phyloP scores from a whole-genome alignment of 768 basidiomycete species.

The Podaxis carcinomalis region DNA sequence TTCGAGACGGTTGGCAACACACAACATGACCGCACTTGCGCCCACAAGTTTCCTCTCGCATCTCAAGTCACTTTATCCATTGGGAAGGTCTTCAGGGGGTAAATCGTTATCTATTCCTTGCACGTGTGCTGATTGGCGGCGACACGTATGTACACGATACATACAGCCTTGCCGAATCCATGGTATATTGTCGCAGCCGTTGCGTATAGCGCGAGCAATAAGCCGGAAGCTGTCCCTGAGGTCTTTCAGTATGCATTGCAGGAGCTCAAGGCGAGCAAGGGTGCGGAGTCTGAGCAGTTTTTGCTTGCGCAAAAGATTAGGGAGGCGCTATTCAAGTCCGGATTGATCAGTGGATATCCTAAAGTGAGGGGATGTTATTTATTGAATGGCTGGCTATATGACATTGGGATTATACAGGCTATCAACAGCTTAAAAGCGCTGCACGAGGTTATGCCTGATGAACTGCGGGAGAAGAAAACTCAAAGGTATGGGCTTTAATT shows the following conservation, averaged over 20 bases:
- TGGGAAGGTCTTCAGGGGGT: not conserved
- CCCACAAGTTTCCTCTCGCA: conserved; percentile 13
- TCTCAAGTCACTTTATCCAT: conserved; percentile 1
- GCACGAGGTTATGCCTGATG: conserved; percentile 47
- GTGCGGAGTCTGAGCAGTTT: conserved; percentile 1
- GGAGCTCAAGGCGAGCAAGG: conserved; percentile 32
- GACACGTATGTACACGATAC: conserved; percentile 1
- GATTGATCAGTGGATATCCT: conserved; percentile 52
- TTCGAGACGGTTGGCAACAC: not conserved
- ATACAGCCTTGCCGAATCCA: conserved; percentile 33
- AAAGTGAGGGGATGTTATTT: conserved; percentile 33
- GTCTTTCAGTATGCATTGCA: conserved; percentile 48
- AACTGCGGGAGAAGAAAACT: conserved; percentile 41
- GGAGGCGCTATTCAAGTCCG: conserved; percentile 61
- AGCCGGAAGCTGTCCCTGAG: conserved; percentile 50
- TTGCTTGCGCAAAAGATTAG: conserved; percentile 50
- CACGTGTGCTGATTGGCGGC: not conserved
- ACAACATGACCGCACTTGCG: conserved; percentile 3
- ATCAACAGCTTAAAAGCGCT: conserved; percentile 56
- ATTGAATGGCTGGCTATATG: not conserved
- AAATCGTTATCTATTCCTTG: not conserved
- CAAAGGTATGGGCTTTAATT: conserved; percentile 35
- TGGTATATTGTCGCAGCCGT: conserved; percentile 61
- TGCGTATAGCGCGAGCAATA: conserved; percentile 55
- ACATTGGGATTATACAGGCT: conserved; percentile 26